A percentile compares a stretch with the other conserved stretches of the same genome.
phyloP scores from a whole-genome alignment of 2,329 filamentous ascomycete species.

The Aspergillus amoenus region DNA sequence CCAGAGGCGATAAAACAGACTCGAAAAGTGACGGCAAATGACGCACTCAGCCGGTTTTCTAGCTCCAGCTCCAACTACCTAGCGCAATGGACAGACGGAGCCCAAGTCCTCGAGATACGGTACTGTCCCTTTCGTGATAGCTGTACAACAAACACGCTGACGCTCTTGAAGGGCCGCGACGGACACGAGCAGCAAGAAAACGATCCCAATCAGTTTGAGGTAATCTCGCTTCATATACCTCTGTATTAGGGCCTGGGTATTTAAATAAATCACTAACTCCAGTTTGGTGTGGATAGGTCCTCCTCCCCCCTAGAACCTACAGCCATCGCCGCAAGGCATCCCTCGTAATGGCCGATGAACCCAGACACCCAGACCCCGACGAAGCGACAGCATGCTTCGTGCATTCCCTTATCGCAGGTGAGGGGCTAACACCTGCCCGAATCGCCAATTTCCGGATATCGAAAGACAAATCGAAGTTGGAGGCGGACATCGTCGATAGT shows the following conservation, averaged over 20 bases:
- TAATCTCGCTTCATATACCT: conserved; percentile 10
- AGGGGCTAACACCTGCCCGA: conserved; percentile 10
- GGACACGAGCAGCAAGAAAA: conserved; percentile 25
- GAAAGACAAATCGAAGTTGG: conserved; percentile 2
- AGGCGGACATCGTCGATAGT: conserved; percentile 12
- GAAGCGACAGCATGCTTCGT: conserved; percentile 60
- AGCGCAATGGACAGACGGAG: background rate
- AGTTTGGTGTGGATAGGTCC: conserved; percentile 44
- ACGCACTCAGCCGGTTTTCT: background rate
- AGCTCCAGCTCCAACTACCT: too few species aligned
- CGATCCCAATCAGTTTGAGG: conserved; percentile 40
- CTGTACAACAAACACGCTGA: conserved; percentile 1
- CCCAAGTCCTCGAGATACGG: background rate
- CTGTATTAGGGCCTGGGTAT: too few species aligned
- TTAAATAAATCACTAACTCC: background rate
- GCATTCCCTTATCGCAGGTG: conserved; percentile 54
- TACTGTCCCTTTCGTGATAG: conserved; percentile 17
- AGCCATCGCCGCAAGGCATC: conserved; percentile 61
- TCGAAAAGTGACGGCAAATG: background rate
- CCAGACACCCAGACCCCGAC: conserved; percentile 37
- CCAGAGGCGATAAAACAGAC: background rate
- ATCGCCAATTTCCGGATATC: background rate
- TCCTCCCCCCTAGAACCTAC: conserved; percentile 52
- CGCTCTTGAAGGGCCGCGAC: conserved; percentile 25
- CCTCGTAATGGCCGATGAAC: conserved; percentile 48